Evolutionary conservation across 2,329 filamentous ascomycete genomes (phyloP).

Genomic region (Ophiostoma ulmi): DNA sequence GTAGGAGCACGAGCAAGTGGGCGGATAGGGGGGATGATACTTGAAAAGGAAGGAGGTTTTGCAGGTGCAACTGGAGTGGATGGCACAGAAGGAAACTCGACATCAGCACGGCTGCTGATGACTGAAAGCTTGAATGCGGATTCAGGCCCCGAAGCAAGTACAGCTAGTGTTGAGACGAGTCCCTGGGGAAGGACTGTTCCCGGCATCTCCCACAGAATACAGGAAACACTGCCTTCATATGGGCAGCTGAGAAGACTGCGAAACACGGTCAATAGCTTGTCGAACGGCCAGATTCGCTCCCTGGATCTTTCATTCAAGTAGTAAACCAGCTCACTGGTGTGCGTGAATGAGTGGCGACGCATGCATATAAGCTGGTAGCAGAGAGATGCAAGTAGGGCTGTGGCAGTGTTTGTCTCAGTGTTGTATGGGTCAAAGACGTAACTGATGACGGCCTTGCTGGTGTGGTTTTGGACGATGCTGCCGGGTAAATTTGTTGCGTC

Average conservation of each 20-base stretch:
- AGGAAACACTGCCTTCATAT: not conserved
- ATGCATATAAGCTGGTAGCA: constrained; percentile 5
- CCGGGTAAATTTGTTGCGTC: not conserved
- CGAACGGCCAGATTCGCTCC: constrained; percentile 1
- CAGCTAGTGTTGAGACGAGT: not conserved
- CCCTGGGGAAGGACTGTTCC: constrained; percentile 1
- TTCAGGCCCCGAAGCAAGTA: not conserved
- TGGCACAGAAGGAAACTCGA: not conserved
- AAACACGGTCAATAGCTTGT: not conserved
- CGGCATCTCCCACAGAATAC: constrained; percentile 1
- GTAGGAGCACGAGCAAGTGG: not conserved
- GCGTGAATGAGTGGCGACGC: not conserved
- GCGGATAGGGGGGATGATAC: not conserved
- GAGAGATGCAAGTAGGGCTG: not conserved
- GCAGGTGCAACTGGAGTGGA: not conserved
- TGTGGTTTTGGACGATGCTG: not conserved
- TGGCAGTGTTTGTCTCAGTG: not conserved
- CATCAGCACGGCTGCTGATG: not conserved
- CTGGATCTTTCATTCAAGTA: not conserved
- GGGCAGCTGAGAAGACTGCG: constrained; percentile 6
- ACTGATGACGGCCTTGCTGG: not conserved
- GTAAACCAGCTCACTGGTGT: not conserved
- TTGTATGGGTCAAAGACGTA: not conserved
- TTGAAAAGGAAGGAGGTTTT: not conserved
- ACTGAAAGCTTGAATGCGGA: not conserved